Evolutionary conservation across 2,329 filamentous ascomycete species (phyloP), one percentile per base, ranked within the genome.

Genomic region (Phyllosticta capitalensis): DNA sequence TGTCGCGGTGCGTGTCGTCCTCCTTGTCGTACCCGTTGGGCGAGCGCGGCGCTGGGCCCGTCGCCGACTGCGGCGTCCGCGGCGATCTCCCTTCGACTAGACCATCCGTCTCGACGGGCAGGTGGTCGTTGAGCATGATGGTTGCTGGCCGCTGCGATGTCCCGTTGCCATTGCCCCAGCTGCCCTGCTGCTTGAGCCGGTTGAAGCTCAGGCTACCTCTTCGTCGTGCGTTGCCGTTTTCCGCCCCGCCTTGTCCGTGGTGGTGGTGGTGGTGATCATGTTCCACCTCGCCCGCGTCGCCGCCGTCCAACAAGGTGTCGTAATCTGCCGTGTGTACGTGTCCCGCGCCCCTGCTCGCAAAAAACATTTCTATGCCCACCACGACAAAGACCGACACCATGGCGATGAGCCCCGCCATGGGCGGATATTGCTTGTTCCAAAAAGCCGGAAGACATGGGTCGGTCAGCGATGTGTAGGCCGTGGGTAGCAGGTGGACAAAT

Each of bases 331-430:
- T 73, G 67, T 86, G 83, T 54, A 79, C 77, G 68, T 86, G 83
- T 17, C 78, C 78, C 9, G 82, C 83, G 5, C 84, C 84, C 68
- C 81, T 80, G 57, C 86, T 88, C 0, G 90, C 91, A 65, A 97
- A 86, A 71, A 91, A 90, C 75, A 94, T 95, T 72, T 97, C 92
- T 56, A 96, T 81, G 1, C 84, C 83, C 6, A 95, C 89, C 2
- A 96, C 91, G 3, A 88, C 76, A 61, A 76, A 74, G 20, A 76
- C 72, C 0, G 72, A 67, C 3, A 65, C 65, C 72, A 74, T 74
- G 53, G 72, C 72, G 55, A 74, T 68, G 7, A 74, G 61, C 9
- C 72, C 72, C 5, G 72, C 70, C 70, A 73, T 73, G 55, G 72
- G 69, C 59, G 71, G 62, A 56, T 74, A 74, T 57, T 69, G 67